Base-by-base conservation (phyloP, 2,329 filamentous ascomycete species). In the Colletotrichum endophyticum region DNA sequence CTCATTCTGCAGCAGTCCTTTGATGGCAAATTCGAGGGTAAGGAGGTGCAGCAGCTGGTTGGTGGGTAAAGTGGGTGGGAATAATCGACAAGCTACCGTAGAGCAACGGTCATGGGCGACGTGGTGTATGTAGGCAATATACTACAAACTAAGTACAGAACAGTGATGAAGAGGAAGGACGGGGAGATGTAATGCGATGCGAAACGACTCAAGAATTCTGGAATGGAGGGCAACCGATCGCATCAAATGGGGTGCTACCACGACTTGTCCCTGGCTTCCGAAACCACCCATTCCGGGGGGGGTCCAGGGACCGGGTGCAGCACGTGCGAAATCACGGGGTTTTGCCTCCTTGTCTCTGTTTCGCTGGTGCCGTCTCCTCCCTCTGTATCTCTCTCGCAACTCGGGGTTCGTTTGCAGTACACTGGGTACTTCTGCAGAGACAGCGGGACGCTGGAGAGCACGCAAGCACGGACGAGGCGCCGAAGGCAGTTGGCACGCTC, bases 1-100 rank as follows among this genome's bases (percentile, higher is more conserved):
- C 90, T 91, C 90, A 92, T 92, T 64, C 61, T 78, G 66, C 53
- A 76, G 73, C 74, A 27, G 63, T 34, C 28, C 39, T 39, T 64
- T 57, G 63, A 39, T 56, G 27, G 70, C 63, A 73, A 59, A 39
- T 32, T 39, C 25, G 39, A 44, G 22, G 49, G 49, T 49, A 30
- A 73, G 22, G 63, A 49, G 39, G 28, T 68, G 39, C 25, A 69
- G 39, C 25, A 61, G 59, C 63, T 25, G 39, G 11, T 27, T 36
- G 19, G 49, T 63, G 70, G 39, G 30, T 32, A 70, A 70, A 13
- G 30, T 75, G 61, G 56, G 34, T 34, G 39, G 34, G 25, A 62
- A 59, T 49, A 59, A 22, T 44, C 30, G 36, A 66, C 32, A 36
- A 28, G 44, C 44, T 76, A 76, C 63, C 30, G 63, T 19, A 28